Percentiles rank a stretch among this genome's conserved stretches.
These are phyloP conservation scores for Cladosporium cucumerinum DNA, from an alignment of 2,329 filamentous ascomycete species.

Conservation along the genomic window DNA sequence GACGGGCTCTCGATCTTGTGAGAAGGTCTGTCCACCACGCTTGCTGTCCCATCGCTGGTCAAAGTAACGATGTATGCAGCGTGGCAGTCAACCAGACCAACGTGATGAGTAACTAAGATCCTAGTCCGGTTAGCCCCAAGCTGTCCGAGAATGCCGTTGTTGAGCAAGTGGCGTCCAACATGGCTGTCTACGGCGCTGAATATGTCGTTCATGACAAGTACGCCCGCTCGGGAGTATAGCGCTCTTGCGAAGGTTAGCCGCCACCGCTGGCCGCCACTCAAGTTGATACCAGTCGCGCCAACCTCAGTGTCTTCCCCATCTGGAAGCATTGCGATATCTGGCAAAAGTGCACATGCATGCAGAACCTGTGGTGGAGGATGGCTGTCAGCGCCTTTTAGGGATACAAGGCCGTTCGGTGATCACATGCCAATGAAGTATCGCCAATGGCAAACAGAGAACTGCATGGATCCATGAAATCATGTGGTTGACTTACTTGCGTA, in stretches of 20 bases:
- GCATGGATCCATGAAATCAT: background rate
- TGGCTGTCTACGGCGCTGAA: background rate
- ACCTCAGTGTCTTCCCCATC: background rate
- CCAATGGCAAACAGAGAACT: background rate
- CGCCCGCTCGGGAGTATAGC: background rate
- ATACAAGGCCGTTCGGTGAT: background rate
- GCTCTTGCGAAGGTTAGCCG: background rate
- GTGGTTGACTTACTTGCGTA: background rate
- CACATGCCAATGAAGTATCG: background rate
- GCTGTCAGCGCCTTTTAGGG: background rate
- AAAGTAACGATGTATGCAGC: background rate
- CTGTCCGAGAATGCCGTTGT: background rate
- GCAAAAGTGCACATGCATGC: background rate
- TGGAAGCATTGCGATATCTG: background rate
- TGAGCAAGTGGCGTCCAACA: background rate
- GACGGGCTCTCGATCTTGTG: background rate
- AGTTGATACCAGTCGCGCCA: background rate
- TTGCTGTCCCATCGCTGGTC: background rate
- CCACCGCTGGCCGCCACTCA: background rate
- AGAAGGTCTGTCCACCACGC: background rate
- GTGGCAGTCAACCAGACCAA: background rate
- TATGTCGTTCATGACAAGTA: background rate
- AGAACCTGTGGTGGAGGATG: background rate
- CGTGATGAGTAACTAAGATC: background rate
- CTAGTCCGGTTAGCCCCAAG: background rate